phyloP scores from a whole-genome alignment of 441 rosid genomes.

The Populus hybrid region DNA sequence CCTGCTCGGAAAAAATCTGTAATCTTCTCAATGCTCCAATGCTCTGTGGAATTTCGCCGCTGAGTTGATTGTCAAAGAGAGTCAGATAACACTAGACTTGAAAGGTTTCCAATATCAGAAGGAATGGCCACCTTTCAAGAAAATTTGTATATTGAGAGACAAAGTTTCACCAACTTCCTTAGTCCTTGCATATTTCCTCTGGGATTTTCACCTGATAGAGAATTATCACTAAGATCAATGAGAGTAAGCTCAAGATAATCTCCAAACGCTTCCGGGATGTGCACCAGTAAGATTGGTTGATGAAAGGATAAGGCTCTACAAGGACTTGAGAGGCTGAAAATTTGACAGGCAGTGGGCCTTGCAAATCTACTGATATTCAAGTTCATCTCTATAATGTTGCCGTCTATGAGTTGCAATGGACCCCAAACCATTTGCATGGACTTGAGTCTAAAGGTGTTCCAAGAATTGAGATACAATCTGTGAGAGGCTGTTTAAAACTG shows the following conservation, averaged over 20 bases:
- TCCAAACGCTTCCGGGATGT: too few species aligned
- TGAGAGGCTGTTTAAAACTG: conserved; percentile 50
- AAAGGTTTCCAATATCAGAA: conserved; percentile 52
- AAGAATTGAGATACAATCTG: conserved; percentile 44
- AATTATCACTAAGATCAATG: too few species aligned
- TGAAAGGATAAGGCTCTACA: too few species aligned
- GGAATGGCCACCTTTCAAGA: conserved; percentile 85
- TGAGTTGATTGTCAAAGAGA: conserved; percentile 71
- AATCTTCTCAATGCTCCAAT: conserved; percentile 62
- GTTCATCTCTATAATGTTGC: conserved; percentile 54
- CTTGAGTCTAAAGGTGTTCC: conserved; percentile 49
- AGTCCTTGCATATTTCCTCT: conserved; percentile 56
- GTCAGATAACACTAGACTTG: conserved; percentile 56
- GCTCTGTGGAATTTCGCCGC: conserved; percentile 66
- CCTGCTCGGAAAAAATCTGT: conserved; percentile 65
- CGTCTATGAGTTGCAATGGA: conserved; percentile 59
- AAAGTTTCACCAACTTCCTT: conserved; percentile 48
- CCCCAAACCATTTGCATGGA: conserved; percentile 81
- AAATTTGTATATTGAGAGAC: conserved; percentile 62
- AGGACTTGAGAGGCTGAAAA: conserved; percentile 54
- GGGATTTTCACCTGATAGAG: conserved; percentile 78
- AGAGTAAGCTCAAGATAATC: too few species aligned
- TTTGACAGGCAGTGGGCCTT: conserved; percentile 60
- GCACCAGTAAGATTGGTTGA: too few species aligned
- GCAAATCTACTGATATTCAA: conserved; percentile 56